Conservation (phyloP, 805 yeast genomes). For the Metschnikowia orientalis region DNA sequence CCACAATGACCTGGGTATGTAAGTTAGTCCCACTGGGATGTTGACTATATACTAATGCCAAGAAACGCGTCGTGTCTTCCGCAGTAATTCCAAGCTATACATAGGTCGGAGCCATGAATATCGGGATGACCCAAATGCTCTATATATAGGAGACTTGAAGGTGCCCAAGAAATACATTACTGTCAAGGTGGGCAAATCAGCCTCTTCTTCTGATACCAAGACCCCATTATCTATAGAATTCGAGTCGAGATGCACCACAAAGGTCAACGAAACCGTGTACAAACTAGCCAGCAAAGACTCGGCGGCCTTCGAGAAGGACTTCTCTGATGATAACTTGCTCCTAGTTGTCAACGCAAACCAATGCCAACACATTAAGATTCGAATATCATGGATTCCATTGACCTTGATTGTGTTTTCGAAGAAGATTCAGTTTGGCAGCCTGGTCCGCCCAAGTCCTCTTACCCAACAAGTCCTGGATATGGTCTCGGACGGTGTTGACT, state of each 20-base stretch:
- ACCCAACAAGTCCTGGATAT: conserved; percentile 8
- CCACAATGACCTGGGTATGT: conserved; percentile 15
- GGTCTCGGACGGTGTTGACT: conserved; percentile 16
- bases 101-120: conserved; percentile 30
- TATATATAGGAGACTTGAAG: conserved; percentile 25
- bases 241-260: conserved; percentile 28
- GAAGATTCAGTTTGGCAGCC: conserved; percentile 12
- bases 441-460: conserved; percentile 14
- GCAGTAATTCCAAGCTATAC: conserved; percentile 9
- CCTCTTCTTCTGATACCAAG: conserved; percentile 1
- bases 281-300: conserved; percentile 18
- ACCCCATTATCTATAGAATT: conserved; percentile 22
- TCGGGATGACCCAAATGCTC: conserved; percentile 16
- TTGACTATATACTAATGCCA: conserved; percentile 15
- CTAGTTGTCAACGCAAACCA: conserved; percentile 17
- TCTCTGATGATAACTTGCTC: conserved; percentile 7
- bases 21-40: not conserved
- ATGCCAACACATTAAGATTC: conserved; percentile 15
- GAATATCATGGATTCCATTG: conserved; percentile 22
- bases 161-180: conserved; percentile 31
- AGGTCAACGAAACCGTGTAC: conserved; percentile 24
- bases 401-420: conserved; percentile 15
- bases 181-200: conserved; percentile 10
- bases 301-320: conserved; percentile 8
- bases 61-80: conserved; percentile 15